These are phyloP conservation scores for Peterozyma toletana DNA, from an alignment of 805 yeast genomes.

Conservation along the genomic window DNA sequence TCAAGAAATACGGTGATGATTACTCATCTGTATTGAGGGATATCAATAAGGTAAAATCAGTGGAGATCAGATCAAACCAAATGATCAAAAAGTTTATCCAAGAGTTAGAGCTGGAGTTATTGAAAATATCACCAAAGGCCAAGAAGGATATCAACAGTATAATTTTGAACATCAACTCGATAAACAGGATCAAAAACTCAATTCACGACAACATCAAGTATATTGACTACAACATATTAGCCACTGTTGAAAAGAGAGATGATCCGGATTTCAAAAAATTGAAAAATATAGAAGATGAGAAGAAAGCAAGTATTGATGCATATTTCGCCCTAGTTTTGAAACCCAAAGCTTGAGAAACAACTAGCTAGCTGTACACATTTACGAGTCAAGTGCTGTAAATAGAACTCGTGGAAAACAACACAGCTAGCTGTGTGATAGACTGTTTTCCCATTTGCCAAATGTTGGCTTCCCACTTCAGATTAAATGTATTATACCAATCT, in stretches of 20 bases:
- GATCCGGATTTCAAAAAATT: constrained; percentile 6
- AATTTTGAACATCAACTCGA: constrained; percentile 1
- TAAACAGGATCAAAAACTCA: constrained; percentile 2
- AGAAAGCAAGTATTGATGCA: constrained; percentile 1
- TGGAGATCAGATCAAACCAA: constrained; percentile 1
- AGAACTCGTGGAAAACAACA: too few relatives aligned
- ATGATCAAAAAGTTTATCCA: background rate
- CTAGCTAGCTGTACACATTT: too few relatives aligned
- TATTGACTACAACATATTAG: background rate
- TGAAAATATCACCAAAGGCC: background rate
- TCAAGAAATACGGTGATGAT: background rate
- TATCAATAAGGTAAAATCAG: background rate
- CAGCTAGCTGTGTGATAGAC: too few relatives aligned
- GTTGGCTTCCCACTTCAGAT: too few relatives aligned
- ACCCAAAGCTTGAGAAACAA: background rate
- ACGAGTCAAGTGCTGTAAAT: too few relatives aligned
- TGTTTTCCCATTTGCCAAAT: too few relatives aligned
- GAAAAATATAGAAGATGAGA: background rate
- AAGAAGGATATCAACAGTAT: constrained; percentile 1
- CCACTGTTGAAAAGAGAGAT: background rate
- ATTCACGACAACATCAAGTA: constrained; percentile 3
- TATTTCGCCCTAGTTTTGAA: constrained; percentile 1
- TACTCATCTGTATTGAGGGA: background rate
- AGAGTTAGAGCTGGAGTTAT: background rate
- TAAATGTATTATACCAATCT: too few relatives aligned